Base-by-base conservation (phyloP, 352 stramenopile genomes). In the Globisporangium megalacanthum region DNA sequence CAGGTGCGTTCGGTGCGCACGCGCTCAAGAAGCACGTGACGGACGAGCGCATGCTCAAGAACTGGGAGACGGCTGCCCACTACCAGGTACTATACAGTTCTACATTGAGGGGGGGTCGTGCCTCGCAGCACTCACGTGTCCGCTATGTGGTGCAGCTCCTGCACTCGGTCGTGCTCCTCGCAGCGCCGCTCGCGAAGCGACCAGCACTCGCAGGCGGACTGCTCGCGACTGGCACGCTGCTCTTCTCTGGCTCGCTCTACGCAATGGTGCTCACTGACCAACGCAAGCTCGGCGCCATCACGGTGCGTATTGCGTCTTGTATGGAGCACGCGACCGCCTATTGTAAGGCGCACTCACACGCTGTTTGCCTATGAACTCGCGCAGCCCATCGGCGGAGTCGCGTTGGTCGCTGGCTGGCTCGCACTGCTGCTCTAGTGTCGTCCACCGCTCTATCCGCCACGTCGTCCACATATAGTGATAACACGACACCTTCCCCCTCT, bases 211-310 rank as follows among this genome's bases (percentile, higher is more conserved):
- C 74, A 0, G 84, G 84, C 6, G 67, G 69, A 1, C 64, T 94
- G 41, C 64, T 94, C 22, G 65, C 74, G 25, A 77, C 73, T 15
- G 84, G 84, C 20, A 79, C 78, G 29, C 41, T 92, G 31, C 55
- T 94, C 29, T 94, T 94, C 65, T 92, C 84, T 0, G 84, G 84
- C 7, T 91, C 79, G 54, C 60, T 94, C 22, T 94, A 94, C 60
- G 64, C 68, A 8, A 83, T 94, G 68, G 81, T 86, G 45, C 74
- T 94, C 29, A 89, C 78, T 29, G 69, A 86, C 19, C 56, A 92
- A 53, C 71, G 73, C 60, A 89, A 88, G 53, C 75, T 92, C 48
- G 84, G 84, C 52, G 75, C 78, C 39, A 62, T 94, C 61, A 92
- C 84, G 68, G 84, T 94, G 58, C 49, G 49, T 44, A 0, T 6